These are phyloP conservation scores for Colletotrichum melonis DNA, from an alignment of 2,329 filamentous ascomycete species.

Conservation along the genomic window DNA sequence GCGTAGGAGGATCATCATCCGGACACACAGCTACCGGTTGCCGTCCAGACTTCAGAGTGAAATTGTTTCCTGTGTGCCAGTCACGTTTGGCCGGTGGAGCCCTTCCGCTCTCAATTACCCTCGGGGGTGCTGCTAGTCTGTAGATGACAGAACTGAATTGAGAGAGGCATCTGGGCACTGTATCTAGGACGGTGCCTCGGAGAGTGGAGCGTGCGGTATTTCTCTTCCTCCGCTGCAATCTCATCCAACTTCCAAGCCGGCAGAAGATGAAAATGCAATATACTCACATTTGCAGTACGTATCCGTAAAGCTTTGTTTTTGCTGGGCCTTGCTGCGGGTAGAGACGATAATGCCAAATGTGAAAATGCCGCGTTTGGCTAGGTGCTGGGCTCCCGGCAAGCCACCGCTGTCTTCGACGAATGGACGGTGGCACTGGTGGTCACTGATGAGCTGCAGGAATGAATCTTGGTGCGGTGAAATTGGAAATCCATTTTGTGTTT, in stretches of 20 bases:
- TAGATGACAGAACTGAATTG: background rate
- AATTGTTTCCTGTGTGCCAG: conserved; percentile 8
- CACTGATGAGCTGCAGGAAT: conserved; percentile 4
- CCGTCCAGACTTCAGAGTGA: background rate
- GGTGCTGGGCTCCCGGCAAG: background rate
- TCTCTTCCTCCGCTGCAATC: conserved; percentile 28
- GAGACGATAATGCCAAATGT: conserved; percentile 5
- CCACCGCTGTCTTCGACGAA: background rate
- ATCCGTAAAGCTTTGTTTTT: conserved; percentile 7
- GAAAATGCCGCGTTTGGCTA: conserved; percentile 32
- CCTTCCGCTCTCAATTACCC: background rate
- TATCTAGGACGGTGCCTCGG: conserved; percentile 15
- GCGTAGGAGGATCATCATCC: background rate
- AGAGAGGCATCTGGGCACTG: conserved; percentile 13
- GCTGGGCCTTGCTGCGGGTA: conserved; percentile 19
- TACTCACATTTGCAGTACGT: background rate
- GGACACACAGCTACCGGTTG: background rate
- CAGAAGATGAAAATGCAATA: background rate
- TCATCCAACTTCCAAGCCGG: conserved; percentile 14
- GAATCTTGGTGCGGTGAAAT: conserved; percentile 3
- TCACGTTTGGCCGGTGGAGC: conserved; percentile 15
- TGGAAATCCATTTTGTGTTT: background rate
- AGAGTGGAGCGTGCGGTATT: conserved; percentile 33
- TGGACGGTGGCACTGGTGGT: too few relatives aligned
- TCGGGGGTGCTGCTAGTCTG: background rate